These are phyloP conservation scores for Aspergillus aculeatus DNA, from an alignment of 2,329 filamentous ascomycete genomes.

Conservation along the genomic window DNA sequence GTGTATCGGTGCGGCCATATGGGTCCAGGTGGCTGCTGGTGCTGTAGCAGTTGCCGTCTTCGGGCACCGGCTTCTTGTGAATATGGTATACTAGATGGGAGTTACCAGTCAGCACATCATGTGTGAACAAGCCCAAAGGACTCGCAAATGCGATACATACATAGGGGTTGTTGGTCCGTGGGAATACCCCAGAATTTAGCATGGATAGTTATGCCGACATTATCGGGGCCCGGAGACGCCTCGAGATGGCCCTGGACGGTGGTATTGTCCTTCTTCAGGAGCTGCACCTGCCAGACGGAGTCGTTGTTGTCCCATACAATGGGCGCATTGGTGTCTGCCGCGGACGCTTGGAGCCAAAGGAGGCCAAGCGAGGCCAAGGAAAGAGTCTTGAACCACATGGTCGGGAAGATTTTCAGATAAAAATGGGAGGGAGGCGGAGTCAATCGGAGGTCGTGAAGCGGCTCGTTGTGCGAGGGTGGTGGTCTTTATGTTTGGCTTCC, in stretches of 20 bases:
- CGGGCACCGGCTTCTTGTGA: conserved; percentile 63
- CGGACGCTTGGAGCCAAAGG: conserved; percentile 10
- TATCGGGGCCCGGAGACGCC: conserved; percentile 46
- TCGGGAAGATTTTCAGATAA: background rate
- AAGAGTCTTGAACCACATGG: conserved; percentile 12
- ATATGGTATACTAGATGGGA: conserved; percentile 62
- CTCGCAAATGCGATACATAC: conserved; percentile 44
- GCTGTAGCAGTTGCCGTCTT: conserved; percentile 67
- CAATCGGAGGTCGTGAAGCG: background rate
- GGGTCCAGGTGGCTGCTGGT: conserved; percentile 71
- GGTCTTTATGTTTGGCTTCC: background rate
- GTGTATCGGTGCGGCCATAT: conserved; percentile 61
- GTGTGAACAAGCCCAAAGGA: background rate
- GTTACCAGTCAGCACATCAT: background rate
- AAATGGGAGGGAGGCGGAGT: background rate
- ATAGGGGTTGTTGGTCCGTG: conserved; percentile 55
- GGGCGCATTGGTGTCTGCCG: conserved; percentile 33
- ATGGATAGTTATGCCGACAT: conserved; percentile 56
- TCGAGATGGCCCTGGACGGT: conserved; percentile 55
- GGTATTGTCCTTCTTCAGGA: conserved; percentile 57
- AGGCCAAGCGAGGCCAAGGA: conserved; percentile 11
- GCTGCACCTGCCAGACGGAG: conserved; percentile 54
- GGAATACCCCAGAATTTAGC: conserved; percentile 61
- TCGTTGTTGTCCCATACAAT: conserved; percentile 59
- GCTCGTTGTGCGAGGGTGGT: background rate